Evolutionary conservation across 441 rosid species (phyloP), one percentile per base, ranked within the genome.

Genomic region (Bocquillonia castaneifolia): DNA sequence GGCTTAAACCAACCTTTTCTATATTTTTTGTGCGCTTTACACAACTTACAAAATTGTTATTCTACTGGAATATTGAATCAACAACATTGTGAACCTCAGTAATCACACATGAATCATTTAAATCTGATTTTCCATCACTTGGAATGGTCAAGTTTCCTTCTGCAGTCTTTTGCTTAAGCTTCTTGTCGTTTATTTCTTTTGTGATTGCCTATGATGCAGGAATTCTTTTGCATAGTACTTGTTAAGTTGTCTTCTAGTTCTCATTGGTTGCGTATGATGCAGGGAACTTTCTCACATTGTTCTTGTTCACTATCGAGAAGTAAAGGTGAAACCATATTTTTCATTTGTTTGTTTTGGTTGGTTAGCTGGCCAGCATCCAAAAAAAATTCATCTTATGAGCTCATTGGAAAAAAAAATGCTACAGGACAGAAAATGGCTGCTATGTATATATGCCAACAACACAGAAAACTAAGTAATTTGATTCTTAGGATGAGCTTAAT

Each of bases 281-380:
- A 90, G 98, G 86, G 86, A 89, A 74, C 88, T 79, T 68, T 81
- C 89, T 5, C 84, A 86, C 79, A 90, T 93, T 53, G 98, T 89
- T 72, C 82, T 93, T 72, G 98, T 93, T 63, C 98, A 93, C 76
- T 93, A 90, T 73, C 84, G 81, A 20, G 97, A 89, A 74, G 96
- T 93, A 53, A 87, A 86, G 98, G 98, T 90, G 29, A 57, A 74
- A 52, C 63, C 59, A 52, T 37, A 18, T 75, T 70, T 73, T 61
- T 12, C 66, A 12, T 25, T 36, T n/a, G 52, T n/a, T 42, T 66
- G 40, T 73, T n/a, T 54, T 15, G 15, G 12, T 57, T 61, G 23
- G 32, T 39, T 48, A 34, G 52, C 17, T 32, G 17, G 37, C 42
- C 40, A 10, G 10, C 13, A 22, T 47, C 59, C 23, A n/a, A 31